Evolutionary conservation across 495 filamentous ascomycete species (phyloP), one percentile per base, ranked within the genome.

Genomic region (Apiosordaria backusii): DNA sequence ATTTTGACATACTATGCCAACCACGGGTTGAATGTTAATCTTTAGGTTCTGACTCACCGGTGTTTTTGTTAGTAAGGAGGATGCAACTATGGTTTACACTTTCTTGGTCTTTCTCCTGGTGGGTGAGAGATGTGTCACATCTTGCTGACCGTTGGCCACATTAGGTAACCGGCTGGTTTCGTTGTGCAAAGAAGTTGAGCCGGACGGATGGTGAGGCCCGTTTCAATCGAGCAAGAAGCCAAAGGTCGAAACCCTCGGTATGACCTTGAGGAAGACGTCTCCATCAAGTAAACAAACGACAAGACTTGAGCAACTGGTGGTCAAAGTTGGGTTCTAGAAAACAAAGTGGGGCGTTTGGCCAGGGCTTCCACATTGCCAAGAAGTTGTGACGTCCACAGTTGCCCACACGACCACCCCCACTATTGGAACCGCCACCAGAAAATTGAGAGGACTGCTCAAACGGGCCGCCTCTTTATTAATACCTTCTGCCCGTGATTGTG

Each of bases 381-480:
- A 54, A n/a, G 50, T 60, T 67, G 72, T 72, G 70, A 70, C 71
- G 70, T 72, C 67, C 68, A 70, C 61, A 65, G 50, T 40, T 55
- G 59, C 65, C 69, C 71, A 69, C 69, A 61, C 62, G 40, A 65
- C 65, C 65, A 25, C 59, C 59, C 59, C 59, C 24, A 25, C 59
- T 27, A 61, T 21, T 27, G 9, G 16, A 68, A 71, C 69, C 69
- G 73, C 73, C 73, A 75, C 73, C 65, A 68, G 61, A 75, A 72
- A 67, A 68, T 70, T 67, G 52, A 1, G 52, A 55, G 52, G 22
- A 19, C 52, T 21, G 52, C 21, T 23, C 52, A 15, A 18, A 55
- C 52, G 52, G 52, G n/a, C n/a, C 52, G n/a, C n/a, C 52, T 55
- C 52, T 55, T 55, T 23, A 21, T 55, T 55, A 23, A 55, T 23